Evolutionary conservation across 495 filamentous ascomycete species (phyloP).

Genomic region (Neurospora tetrasperma): DNA sequence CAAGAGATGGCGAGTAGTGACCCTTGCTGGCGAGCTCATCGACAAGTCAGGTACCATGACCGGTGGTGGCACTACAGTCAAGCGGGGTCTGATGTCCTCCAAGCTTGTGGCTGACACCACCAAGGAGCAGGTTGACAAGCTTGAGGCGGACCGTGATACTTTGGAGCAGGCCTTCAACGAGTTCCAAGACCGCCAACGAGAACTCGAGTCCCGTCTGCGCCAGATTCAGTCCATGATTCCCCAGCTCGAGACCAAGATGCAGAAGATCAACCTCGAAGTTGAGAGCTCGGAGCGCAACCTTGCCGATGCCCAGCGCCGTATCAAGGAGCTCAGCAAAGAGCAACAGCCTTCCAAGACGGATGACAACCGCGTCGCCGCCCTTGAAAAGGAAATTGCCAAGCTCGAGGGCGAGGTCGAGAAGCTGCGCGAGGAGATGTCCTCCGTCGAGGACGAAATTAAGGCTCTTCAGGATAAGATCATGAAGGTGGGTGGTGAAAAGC

Average conservation of each 20-base stretch:
- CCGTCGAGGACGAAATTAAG: conserved; percentile 86
- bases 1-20: conserved; percentile 89
- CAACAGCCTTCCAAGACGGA: conserved; percentile 73
- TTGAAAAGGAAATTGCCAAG: conserved; percentile 68
- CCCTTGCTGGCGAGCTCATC: conserved; percentile 87
- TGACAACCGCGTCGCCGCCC: conserved; percentile 52
- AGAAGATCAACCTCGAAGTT: conserved; percentile 83
- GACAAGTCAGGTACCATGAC: conserved; percentile 98
- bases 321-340: conserved; percentile 70
- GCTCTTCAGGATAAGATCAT: conserved; percentile 90
- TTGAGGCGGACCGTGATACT: conserved; percentile 77
- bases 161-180: conserved; percentile 69
- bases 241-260: conserved; percentile 75
- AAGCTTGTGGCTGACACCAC: conserved; percentile 77
- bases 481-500: conserved; percentile 88
- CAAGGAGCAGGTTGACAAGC: conserved; percentile 76
- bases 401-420: conserved; percentile 71
- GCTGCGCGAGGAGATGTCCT: conserved; percentile 68
- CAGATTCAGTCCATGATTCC: conserved; percentile 75
- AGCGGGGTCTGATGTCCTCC: conserved; percentile 87
- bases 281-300: conserved; percentile 79
- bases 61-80: conserved; percentile 81
- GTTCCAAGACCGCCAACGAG: conserved; percentile 69
- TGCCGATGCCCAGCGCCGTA: conserved; percentile 68
- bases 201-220: conserved; percentile 61